phyloP scores from a whole-genome alignment of 306 rosid species.

The Ormosia emarginata region DNA sequence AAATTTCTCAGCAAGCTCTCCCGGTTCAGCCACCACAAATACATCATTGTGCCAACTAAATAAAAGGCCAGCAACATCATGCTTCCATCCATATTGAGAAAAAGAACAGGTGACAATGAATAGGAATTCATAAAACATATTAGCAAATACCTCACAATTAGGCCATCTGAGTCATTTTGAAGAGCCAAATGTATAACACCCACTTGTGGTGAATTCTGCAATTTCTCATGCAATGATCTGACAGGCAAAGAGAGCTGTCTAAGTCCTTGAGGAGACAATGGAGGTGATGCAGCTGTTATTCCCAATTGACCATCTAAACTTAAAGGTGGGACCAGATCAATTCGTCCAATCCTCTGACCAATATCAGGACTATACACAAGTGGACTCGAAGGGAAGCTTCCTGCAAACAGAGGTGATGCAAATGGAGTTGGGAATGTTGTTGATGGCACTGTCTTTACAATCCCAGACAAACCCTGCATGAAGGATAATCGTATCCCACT shows the following conservation, averaged over 20 bases:
- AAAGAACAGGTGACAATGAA: background rate
- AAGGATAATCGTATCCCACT: conserved; percentile 68
- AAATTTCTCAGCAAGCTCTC: conserved; percentile 92
- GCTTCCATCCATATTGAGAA: conserved; percentile 12
- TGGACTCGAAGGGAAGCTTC: conserved; percentile 93
- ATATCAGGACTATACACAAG: conserved; percentile 80
- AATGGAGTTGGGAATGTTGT: conserved; percentile 79
- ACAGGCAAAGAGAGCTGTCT: conserved; percentile 75
- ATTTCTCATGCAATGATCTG: conserved; percentile 69
- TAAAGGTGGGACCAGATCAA: conserved; percentile 91
- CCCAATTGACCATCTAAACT: conserved; percentile 85
- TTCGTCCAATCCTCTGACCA: conserved; percentile 84
- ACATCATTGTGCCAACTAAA: conserved; percentile 97
- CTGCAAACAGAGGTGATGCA: conserved; percentile 87
- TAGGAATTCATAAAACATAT: conserved; percentile 22
- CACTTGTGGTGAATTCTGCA: conserved; percentile 88
- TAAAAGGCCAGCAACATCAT: conserved; percentile 36
- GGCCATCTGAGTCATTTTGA: conserved; percentile 83
- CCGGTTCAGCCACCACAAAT: conserved; percentile 97
- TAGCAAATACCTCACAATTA: conserved; percentile 65
- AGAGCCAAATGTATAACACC: conserved; percentile 93
- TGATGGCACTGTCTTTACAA: conserved; percentile 53
- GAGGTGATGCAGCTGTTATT: conserved; percentile 64
- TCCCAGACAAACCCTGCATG: conserved; percentile 69
- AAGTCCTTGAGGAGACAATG: conserved; percentile 74